Percentiles rank a stretch among this genome's conserved stretches.
Evolutionary conservation across 352 stramenopile species (phyloP).

Genomic region (Pythium utonaiense): DNA sequence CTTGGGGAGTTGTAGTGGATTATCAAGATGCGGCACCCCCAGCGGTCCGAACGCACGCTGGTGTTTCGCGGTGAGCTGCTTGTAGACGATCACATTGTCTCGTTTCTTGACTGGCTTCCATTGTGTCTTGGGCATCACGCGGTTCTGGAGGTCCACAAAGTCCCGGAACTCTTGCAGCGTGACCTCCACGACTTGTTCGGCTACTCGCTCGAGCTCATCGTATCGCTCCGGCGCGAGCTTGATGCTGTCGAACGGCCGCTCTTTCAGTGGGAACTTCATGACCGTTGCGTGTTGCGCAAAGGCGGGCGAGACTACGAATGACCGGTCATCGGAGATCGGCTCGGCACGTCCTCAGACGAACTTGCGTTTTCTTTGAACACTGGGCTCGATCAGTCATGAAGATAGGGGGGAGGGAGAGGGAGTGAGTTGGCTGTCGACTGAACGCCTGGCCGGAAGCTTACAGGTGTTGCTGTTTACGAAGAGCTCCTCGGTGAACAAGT

Average conservation of each 20-base stretch:
- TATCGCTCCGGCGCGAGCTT: slow-evolving; percentile 28
- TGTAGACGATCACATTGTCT: slow-evolving; percentile 47
- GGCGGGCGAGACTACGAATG: neutral
- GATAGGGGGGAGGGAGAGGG: neutral
- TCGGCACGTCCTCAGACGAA: no score
- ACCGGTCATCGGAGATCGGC: neutral
- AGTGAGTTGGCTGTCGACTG: neutral
- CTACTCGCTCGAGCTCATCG: slow-evolving; percentile 26
- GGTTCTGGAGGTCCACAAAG: slow-evolving; percentile 24
- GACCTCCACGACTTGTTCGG: slow-evolving; percentile 28
- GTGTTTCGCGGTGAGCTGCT: slow-evolving; percentile 25
- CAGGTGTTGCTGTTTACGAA: slow-evolving; percentile 1
- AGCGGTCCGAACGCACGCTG: slow-evolving; percentile 10
- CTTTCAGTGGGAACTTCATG: slow-evolving; percentile 22
- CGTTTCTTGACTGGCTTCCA: slow-evolving; percentile 54
- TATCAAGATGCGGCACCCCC: slow-evolving; percentile 8
- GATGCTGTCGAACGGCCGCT: slow-evolving; percentile 27
- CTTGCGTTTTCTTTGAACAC: no score
- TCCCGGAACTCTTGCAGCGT: slow-evolving; percentile 30
- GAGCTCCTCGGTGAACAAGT: neutral
- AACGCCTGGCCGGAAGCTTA: neutral
- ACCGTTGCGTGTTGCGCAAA: neutral
- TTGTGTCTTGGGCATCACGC: slow-evolving; percentile 28
- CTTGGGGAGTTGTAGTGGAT: slow-evolving; percentile 7
- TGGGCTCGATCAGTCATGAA: neutral